phyloP scores from a whole-genome alignment of 148 eudicot genomes.

The Heliamphora exappendiculata region DNA sequence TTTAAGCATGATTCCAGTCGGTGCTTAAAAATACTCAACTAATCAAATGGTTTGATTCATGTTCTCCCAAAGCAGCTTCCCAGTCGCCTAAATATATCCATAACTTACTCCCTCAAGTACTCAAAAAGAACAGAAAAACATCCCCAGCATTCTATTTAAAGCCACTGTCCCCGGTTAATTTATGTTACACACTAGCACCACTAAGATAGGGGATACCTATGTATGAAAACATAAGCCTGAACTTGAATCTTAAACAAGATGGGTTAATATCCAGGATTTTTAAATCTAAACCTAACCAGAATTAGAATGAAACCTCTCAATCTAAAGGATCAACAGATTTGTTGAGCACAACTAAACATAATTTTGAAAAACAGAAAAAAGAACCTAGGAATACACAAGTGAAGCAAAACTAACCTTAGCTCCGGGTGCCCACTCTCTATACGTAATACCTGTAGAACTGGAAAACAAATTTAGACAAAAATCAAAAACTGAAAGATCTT shows the following conservation, averaged over 20 bases:
- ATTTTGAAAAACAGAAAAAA: background rate
- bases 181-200: background rate
- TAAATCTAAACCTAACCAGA: background rate
- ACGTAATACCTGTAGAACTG: conserved; percentile 84
- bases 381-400: background rate
- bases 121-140: background rate
- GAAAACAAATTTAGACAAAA: conserved; percentile 19
- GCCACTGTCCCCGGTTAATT: background rate
- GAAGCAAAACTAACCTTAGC: conserved; percentile 65
- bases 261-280: background rate
- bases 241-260: background rate
- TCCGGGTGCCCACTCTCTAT: conserved; percentile 98
- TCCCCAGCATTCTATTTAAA: background rate
- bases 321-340: background rate
- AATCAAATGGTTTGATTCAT: no score
- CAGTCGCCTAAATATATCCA: background rate
- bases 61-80: background rate
- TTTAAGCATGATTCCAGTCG: background rate
- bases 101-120: background rate
- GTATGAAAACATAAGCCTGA: background rate
- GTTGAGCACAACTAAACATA: background rate
- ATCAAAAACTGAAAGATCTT: conserved; percentile 19
- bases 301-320: background rate
- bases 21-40: background rate
- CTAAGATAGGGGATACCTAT: background rate